A percentile compares a stretch with the other conserved stretches of the same genome.
Evolutionary conservation across 208 protist species (phyloP).

Genomic region (Lotmaria passim): DNA sequence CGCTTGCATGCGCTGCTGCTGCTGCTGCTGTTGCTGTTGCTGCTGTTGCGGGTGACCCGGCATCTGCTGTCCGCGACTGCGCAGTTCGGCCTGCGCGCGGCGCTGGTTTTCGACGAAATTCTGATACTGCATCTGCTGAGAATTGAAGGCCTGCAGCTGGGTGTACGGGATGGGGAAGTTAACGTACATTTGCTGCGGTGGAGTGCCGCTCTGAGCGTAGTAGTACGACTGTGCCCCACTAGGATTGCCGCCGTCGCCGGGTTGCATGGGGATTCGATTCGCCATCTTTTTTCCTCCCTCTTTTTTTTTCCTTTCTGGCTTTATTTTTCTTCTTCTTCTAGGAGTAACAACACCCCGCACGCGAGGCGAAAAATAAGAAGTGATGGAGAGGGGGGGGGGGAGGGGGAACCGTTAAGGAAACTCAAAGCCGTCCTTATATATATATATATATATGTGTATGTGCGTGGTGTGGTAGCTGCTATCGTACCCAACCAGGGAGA

Average conservation of each 20-base stretch:
- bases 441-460: not conserved
- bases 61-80: slow-evolving; percentile 26
- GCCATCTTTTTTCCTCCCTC: slow-evolving; percentile 1
- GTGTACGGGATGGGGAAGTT: slow-evolving; percentile 19
- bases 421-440: too few species aligned
- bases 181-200: slow-evolving; percentile 34
- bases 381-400: too few species aligned
- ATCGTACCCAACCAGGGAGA: too few species aligned
- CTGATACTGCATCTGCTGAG: slow-evolving; percentile 38
- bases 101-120: slow-evolving; percentile 14
- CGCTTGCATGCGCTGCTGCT: slow-evolving; percentile 16
- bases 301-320: not conserved
- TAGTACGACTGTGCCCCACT: slow-evolving; percentile 20
- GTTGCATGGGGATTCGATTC: slow-evolving; percentile 21
- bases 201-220: slow-evolving; percentile 31
- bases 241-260: slow-evolving; percentile 22
- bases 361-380: not conserved
- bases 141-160: slow-evolving; percentile 28
- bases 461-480: not conserved
- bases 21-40: slow-evolving; percentile 27
- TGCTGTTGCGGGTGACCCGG: slow-evolving; percentile 19
- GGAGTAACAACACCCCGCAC: too few species aligned
- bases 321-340: not conserved
- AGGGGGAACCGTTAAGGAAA: not conserved
- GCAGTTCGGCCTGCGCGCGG: slow-evolving; percentile 8